Conservation (phyloP, 805 yeast genomes). For the Kazachstania africana region DNA sequence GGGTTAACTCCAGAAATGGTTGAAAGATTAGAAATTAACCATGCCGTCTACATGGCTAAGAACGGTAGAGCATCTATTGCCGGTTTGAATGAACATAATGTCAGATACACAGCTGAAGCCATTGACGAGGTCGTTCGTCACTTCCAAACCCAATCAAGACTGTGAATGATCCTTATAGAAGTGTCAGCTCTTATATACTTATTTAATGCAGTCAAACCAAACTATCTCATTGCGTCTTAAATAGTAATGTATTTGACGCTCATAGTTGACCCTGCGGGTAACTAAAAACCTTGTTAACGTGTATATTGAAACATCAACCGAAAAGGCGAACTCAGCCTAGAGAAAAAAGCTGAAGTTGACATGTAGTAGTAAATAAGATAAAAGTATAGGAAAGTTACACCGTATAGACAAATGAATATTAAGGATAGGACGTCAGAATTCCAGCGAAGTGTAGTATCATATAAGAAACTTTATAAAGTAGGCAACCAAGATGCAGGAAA, state of each 20-base stretch:
- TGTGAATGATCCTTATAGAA: no score
- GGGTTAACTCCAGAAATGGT: slow-evolving; percentile 75
- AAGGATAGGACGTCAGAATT: slow-evolving; percentile 89
- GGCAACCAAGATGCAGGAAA: not conserved
- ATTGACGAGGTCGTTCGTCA: slow-evolving; percentile 63
- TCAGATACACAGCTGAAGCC: slow-evolving; percentile 66
- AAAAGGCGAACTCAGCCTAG: no score
- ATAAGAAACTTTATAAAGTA: slow-evolving; percentile 44
- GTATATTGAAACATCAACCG: no score
- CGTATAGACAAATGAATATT: slow-evolving; percentile 26
- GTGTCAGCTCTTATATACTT: no score
- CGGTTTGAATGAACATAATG: slow-evolving; percentile 74
- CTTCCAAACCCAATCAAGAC: slow-evolving; percentile 27
- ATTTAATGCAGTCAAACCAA: not conserved
- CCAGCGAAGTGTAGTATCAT: slow-evolving; percentile 77
- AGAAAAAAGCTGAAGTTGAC: no score
- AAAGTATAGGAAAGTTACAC: no score
- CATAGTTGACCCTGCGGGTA: no score
- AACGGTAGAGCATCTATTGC: slow-evolving; percentile 92
- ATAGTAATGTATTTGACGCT: no score
- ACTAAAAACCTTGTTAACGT: no score
- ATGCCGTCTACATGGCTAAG: slow-evolving; percentile 68
- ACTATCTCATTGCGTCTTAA: not conserved
- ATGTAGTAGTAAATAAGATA: no score
- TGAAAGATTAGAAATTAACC: slow-evolving; percentile 58